Evolutionary conservation across 257 asterid species (phyloP).

Genomic region (Solanum tarapatanum): DNA sequence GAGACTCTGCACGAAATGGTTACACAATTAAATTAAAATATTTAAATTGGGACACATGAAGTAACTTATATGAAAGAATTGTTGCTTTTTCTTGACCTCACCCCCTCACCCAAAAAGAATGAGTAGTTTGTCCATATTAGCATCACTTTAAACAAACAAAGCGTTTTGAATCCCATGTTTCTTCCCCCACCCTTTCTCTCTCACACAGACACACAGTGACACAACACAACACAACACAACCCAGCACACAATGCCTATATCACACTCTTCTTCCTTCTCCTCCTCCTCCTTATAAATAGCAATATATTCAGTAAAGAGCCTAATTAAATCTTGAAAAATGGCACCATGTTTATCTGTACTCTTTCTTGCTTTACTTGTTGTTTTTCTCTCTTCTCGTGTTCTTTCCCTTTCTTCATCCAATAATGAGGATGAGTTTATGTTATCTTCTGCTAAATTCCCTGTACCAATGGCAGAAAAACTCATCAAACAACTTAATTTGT

Average conservation of each 20-base stretch:
- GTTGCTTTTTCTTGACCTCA: not conserved
- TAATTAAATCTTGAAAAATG: not conserved
- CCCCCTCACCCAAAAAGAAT: not conserved
- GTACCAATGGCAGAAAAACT: conserved; percentile 25
- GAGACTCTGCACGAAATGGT: not conserved
- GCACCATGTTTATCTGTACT: not conserved
- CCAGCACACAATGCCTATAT: not conserved
- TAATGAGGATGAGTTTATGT: not conserved
- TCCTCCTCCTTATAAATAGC: not conserved
- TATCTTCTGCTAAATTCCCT: not conserved
- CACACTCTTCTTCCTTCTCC: not conserved
- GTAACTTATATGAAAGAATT: not conserved
- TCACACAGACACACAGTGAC: not conserved
- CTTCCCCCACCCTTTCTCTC: not conserved
- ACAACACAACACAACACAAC: not conserved
- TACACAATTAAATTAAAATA: not conserved
- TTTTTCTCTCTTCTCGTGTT: not conserved
- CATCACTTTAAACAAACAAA: conserved; percentile 1
- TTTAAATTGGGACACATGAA: not conserved
- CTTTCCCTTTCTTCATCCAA: not conserved
- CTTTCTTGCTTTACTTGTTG: not conserved
- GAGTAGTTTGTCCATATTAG: not conserved
- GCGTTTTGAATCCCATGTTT: not conserved
- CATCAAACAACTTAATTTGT: conserved; percentile 46
- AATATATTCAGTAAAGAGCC: not conserved